phyloP scores from a whole-genome alignment of 2,329 filamentous ascomycete genomes.

The Cryphonectria carpinicola region DNA sequence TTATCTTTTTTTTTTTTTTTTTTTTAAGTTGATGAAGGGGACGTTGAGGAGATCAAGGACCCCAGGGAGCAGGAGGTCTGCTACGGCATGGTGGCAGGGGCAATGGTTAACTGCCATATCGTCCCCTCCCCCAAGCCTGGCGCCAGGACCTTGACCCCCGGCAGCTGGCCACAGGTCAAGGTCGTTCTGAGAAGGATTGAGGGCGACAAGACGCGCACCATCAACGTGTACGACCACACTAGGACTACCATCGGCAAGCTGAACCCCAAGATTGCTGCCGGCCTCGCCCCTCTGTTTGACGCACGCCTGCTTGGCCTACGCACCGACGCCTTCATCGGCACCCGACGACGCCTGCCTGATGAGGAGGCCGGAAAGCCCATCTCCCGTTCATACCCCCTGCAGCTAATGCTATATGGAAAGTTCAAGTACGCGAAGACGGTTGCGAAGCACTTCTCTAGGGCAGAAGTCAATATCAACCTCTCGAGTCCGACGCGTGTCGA shows the following conservation, averaged over 20 bases:
- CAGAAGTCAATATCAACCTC: constrained; percentile 68
- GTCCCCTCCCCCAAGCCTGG: constrained; percentile 72
- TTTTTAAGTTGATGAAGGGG: constrained; percentile 54
- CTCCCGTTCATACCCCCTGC: constrained; percentile 65
- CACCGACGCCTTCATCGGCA: constrained; percentile 71
- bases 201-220: constrained; percentile 60
- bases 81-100: constrained; percentile 75
- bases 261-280: constrained; percentile 67
- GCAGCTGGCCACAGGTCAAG: constrained; percentile 75
- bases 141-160: constrained; percentile 59
- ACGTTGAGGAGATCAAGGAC: constrained; percentile 61
- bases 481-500: constrained; percentile 68
- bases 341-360: constrained; percentile 63
- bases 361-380: constrained; percentile 67
- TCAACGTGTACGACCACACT: constrained; percentile 75
- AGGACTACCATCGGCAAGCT: constrained; percentile 76
- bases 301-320: constrained; percentile 65
- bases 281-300: constrained; percentile 75
- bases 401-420: constrained; percentile 80
- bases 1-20: constrained; percentile 17
- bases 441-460: constrained; percentile 15
- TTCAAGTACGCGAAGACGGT: constrained; percentile 60
- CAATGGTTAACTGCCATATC: constrained; percentile 66
- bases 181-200: constrained; percentile 66
- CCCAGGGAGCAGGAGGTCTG: constrained; percentile 74